Conservation (phyloP, 768 basidiomycete genomes). For the Pleurotus ostreatus region DNA sequence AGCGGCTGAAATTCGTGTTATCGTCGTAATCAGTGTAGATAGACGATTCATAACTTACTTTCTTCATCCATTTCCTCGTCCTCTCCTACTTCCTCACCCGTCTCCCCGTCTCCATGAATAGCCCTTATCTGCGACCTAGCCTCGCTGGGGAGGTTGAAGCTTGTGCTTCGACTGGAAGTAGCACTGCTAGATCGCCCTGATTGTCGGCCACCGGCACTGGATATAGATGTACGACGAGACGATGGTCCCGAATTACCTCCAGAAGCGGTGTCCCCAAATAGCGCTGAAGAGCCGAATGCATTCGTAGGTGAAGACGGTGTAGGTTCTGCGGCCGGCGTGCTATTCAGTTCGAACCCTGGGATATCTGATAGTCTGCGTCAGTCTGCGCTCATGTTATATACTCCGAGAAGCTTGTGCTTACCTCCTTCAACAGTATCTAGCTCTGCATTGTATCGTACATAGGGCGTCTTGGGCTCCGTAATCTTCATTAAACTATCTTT, state of each 20-base stretch:
- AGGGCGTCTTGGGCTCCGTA: constrained; percentile 96
- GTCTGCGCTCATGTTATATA: background rate
- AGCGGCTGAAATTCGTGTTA: constrained; percentile 46
- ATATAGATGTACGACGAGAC: constrained; percentile 72
- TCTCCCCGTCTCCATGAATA: constrained; percentile 41
- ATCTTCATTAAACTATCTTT: constrained; percentile 99
- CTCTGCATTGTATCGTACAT: constrained; percentile 85
- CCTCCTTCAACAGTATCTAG: constrained; percentile 85
- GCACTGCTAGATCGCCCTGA: constrained; percentile 60
- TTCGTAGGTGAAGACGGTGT: constrained; percentile 28
- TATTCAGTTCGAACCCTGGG: constrained; percentile 66
- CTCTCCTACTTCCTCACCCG: constrained; percentile 66
- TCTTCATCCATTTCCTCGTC: constrained; percentile 90
- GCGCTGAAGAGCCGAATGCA: constrained; percentile 32
- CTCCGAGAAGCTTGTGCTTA: constrained; percentile 27
- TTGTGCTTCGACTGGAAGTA: constrained; percentile 74
- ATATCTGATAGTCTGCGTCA: constrained; percentile 53
- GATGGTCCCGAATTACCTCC: constrained; percentile 63
- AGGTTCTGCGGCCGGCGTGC: constrained; percentile 6
- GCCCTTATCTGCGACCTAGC: constrained; percentile 56
- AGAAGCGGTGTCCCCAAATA: constrained; percentile 41
- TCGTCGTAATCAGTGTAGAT: background rate
- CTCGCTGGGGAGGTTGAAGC: constrained; percentile 76
- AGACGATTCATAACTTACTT: constrained; percentile 40
- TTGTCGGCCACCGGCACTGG: constrained; percentile 52